Evolutionary conservation across 1,139 yeast genomes (phyloP).

Genomic region (Barnettozyma hawaiiensis): DNA sequence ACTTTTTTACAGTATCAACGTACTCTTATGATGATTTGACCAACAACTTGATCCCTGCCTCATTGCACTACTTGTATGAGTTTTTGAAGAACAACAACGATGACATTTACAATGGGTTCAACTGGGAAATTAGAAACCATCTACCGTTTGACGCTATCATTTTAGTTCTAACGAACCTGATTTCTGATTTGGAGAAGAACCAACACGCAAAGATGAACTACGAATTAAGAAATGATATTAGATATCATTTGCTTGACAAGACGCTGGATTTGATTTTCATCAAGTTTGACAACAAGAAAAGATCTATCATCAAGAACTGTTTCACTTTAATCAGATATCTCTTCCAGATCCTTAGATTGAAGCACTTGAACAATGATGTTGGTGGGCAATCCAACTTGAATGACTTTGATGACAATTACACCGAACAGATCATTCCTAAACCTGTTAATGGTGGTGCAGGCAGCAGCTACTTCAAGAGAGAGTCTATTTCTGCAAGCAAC

Average conservation of each 20-base stretch:
- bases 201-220: constrained; percentile 20
- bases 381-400: constrained; percentile 11
- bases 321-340: constrained; percentile 28
- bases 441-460: constrained; percentile 16
- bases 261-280: constrained; percentile 28
- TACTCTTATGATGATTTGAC: constrained; percentile 43
- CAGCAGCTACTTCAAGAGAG: constrained; percentile 6
- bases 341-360: constrained; percentile 27
- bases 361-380: constrained; percentile 24
- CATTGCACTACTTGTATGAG: constrained; percentile 52
- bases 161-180: constrained; percentile 45
- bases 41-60: constrained; percentile 49
- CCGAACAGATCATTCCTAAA: constrained; percentile 25
- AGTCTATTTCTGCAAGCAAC: constrained; percentile 2
- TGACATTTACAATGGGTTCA: constrained; percentile 34
- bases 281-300: constrained; percentile 28
- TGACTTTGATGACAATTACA: constrained; percentile 22
- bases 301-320: constrained; percentile 29
- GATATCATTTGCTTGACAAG: constrained; percentile 28
- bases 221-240: constrained; percentile 27
- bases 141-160: constrained; percentile 58
- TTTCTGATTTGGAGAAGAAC: constrained; percentile 45
- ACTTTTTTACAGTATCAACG: constrained; percentile 1
- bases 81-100: constrained; percentile 33
- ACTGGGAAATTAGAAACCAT: constrained; percentile 56